phyloP scores from a whole-genome alignment of 225 moss, liverwort and hornwort genomes.

The Takakia lepidozioides region DNA sequence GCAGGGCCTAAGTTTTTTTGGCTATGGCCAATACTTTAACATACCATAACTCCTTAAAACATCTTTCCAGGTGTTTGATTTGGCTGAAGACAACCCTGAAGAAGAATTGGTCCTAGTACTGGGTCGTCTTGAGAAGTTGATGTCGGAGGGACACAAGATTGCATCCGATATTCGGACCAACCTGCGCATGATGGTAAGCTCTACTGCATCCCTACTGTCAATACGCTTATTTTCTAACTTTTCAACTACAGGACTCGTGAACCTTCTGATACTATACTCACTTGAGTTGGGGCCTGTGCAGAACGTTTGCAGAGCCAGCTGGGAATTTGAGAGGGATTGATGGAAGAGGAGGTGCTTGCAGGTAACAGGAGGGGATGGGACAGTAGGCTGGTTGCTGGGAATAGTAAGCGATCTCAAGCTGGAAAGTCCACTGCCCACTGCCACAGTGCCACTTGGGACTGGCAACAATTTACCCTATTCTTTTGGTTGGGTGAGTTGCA shows the following conservation, averaged over 20 bases:
- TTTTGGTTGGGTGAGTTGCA: constrained; percentile 84
- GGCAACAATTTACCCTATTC: constrained; percentile 93
- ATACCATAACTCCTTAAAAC: too few species aligned
- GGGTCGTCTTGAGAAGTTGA: constrained; percentile 46
- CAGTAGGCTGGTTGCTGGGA: constrained; percentile 91
- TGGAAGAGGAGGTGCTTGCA: constrained; percentile 35
- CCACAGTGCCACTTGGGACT: constrained; percentile 90
- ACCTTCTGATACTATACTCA: too few species aligned
- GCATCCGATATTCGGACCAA: constrained; percentile 49
- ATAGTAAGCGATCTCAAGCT: constrained; percentile 58
- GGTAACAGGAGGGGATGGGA: constrained; percentile 97
- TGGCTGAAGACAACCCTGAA: constrained; percentile 57
- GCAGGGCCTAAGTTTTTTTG: too few species aligned
- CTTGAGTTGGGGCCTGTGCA: too few species aligned
- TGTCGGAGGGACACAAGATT: constrained; percentile 37
- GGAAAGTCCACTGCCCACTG: constrained; percentile 62
- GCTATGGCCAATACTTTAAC: too few species aligned
- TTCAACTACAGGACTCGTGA: too few species aligned
- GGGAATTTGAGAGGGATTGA: too few species aligned
- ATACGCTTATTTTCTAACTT: not conserved
- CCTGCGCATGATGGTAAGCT: constrained; percentile 68
- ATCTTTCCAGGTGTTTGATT: constrained; percentile 67
- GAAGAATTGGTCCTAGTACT: constrained; percentile 39
- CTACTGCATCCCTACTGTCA: not conserved
- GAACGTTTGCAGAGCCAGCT: too few species aligned